Percentiles rank a stretch among this genome's conserved stretches.
Conservation (phyloP, 345 rosid genomes). For the Citrus sp. region DNA sequence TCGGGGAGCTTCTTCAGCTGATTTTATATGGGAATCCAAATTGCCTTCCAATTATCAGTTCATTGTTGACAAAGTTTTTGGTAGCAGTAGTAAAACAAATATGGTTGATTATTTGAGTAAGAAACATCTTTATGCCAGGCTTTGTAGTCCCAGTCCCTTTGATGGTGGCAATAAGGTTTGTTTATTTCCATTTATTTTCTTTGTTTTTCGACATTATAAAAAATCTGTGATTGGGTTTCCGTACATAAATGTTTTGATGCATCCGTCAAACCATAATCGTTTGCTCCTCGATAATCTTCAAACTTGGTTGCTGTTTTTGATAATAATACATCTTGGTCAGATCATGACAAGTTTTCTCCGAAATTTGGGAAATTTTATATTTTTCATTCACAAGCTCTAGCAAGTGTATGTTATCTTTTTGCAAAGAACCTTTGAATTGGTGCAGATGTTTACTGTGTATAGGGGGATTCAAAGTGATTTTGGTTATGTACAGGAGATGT, state of each 20-base stretch:
- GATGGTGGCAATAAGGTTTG: slow-evolving; percentile 56
- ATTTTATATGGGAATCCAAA: slow-evolving; percentile 65
- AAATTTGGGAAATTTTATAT: neutral
- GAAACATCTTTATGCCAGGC: slow-evolving; percentile 48
- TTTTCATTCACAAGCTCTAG: neutral
- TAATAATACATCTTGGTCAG: neutral
- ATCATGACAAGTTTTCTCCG: neutral
- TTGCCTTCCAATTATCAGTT: slow-evolving; percentile 43
- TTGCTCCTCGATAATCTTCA: neutral
- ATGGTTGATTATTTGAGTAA: slow-evolving; percentile 21
- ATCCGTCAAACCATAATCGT: neutral
- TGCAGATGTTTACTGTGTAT: neutral
- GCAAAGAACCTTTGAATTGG: neutral
- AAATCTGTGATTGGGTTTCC: neutral
- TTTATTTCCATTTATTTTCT: neutral
- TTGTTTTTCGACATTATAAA: neutral
- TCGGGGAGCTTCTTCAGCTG: slow-evolving; percentile 54
- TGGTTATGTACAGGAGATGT: slow-evolving; percentile 40
- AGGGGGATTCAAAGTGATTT: slow-evolving; percentile 3
- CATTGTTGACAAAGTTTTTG: slow-evolving; percentile 40
- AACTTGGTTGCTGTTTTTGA: neutral
- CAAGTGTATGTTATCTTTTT: neutral
- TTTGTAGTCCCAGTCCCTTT: slow-evolving; percentile 34
- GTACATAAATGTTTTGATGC: no score
- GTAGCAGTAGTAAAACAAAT: slow-evolving; percentile 16